phyloP scores from a whole-genome alignment of 1,139 yeast species.

The Zygosaccharomyces sapae region DNA sequence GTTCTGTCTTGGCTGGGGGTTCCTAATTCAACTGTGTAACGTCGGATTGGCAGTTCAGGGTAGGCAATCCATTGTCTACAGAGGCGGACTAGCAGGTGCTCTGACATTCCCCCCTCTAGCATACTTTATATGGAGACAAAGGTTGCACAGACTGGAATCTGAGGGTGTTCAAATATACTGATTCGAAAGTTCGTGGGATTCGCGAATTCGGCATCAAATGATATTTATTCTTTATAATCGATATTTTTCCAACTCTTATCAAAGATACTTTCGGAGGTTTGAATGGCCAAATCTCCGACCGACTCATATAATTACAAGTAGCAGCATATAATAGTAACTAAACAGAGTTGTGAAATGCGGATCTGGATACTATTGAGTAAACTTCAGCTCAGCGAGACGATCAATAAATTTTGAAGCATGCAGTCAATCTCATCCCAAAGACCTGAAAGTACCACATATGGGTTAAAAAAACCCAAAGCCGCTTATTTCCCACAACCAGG shows the following conservation, averaged over 20 bases:
- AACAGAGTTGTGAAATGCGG: no score
- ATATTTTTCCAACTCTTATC: no score
- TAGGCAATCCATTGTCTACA: conserved; percentile 17
- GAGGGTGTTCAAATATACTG: conserved; percentile 14
- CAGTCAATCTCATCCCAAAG: conserved; percentile 36
- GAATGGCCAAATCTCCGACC: not conserved
- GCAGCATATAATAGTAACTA: not conserved
- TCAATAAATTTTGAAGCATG: not conserved
- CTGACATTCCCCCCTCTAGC: conserved; percentile 19
- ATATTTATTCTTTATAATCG: not conserved
- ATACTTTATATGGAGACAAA: conserved; percentile 12
- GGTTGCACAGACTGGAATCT: conserved; percentile 11
- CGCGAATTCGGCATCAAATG: not conserved
- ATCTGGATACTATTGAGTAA: no score
- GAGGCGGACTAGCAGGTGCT: conserved; percentile 17
- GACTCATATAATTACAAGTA: not conserved
- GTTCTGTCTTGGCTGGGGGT: conserved; percentile 22
- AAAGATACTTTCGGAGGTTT: not conserved
- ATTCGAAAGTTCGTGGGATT: not conserved
- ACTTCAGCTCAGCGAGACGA: no score
- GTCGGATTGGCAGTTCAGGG: conserved; percentile 20
- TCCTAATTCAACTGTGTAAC: conserved; percentile 21
- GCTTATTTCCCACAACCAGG: conserved; percentile 57
- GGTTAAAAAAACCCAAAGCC: conserved; percentile 47
- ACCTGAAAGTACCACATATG: conserved; percentile 41